Evolutionary conservation across 1,284 basidiomycete genomes (phyloP), one percentile per base, ranked within the genome.

Genomic region (Pseudozyma hubeiensis): DNA sequence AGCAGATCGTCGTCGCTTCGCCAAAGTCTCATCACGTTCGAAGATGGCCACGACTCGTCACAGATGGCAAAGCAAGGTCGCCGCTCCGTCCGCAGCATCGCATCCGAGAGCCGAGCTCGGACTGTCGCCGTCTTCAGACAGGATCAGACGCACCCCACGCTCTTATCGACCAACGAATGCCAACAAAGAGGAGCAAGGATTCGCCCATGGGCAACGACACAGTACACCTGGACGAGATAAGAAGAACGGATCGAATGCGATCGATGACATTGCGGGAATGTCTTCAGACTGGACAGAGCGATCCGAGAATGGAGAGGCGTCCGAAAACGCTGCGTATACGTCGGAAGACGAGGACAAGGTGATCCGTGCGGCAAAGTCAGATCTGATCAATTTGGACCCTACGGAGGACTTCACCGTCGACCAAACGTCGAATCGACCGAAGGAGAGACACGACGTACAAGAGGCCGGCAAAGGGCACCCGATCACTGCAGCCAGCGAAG

Each of bases 251-350:
- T 34, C 30, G 4, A 40, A 30, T 5, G 50, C 50, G 16, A 44
- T 50, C 11, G 70, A 67, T 9, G 70, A 73, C 31, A 37, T 57
- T 5, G 68, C 60, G 0, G 73, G 73, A 11, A 67, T 75, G 58
- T 75, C 73, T 19, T 75, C 73, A 0, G 73, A 75, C 37, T 75
- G 73, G 73, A 75, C 73, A 16, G 73, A 75, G 33, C 64, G 64
- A 16, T 75, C 73, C 7, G 73, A 72, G 33, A 71, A 67, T n/a
- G 71, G 67, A 30, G 66, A 68, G 17, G 34, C 47, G 16, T 74
- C 71, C 9, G 71, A 74, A 17, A 51, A 61, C 29, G 57, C 64
- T 29, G 44, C 51, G 2, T 57, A 48, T 35, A 49, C 54, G 14
- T 68, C 70, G 0, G 70, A 73, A 5, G 53, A 66, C 16, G 64